Base-by-base conservation (phyloP, 345 rosid genomes). In the Euclidium syriacum region DNA sequence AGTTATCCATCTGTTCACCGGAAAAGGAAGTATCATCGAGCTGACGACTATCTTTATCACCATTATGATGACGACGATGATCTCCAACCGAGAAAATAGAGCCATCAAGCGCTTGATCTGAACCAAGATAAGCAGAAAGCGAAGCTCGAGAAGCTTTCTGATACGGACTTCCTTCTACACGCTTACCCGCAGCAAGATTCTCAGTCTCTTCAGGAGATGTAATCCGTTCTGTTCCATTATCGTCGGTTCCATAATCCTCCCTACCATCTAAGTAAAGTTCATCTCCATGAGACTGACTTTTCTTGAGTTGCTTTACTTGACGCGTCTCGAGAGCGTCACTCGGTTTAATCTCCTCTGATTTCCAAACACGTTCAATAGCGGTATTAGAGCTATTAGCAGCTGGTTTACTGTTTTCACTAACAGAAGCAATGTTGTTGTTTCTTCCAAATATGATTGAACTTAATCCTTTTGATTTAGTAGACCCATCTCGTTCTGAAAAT, bases 261-360 rank as follows among this genome's bases (percentile, higher is more conserved):
- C 68, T 75, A 39, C 81, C 85, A 58, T 79, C 78, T 59, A 68
- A 64, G 71, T 77, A 83, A 12, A 84, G 72, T 46, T 68, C 73
- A 75, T 80, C 76, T 40, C 94, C 96, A 17, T 80, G 79, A 44
- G 99, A 94, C 46, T 65, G 81, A 57, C 90, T 83, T 70, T 85
- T 94, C 83, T 81, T 86, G 43, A 89, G 76, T 64, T 58, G 61
- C 2, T 35, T 55, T 32, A 59, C 55, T 52, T 62, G 67, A 62
- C 42, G 57, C 8, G 49, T 44, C 62, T 66, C 75, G 29, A 62
- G 39, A 47, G 57, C 12, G 32, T 60, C 32, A 68, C 70, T 54
- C 11, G 68, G 74, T 46, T 71, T 74, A 17, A 77, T 69, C 62
- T 86, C 85, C 58, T 80, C 86, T 0, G 81, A 80, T 64, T 87